These are phyloP conservation scores for Limnanthes douglasii DNA, from an alignment of 345 rosid species.

Conservation along the genomic window DNA sequence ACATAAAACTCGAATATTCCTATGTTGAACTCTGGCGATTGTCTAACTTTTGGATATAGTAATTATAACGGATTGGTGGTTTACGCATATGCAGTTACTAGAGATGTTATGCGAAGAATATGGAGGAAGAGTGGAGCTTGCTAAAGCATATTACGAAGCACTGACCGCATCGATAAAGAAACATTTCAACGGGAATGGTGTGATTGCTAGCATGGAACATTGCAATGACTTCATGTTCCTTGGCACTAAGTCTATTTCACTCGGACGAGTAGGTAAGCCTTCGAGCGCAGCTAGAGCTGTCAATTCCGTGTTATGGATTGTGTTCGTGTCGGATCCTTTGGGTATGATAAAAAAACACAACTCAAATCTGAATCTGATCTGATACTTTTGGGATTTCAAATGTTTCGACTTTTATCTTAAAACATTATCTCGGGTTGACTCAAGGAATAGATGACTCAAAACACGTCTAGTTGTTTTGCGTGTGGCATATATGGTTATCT, in stretches of 20 bases:
- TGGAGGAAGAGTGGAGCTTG: conserved; percentile 78
- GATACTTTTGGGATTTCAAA: too few species aligned
- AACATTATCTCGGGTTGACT: too few species aligned
- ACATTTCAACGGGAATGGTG: conserved; percentile 65
- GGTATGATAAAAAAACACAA: too few species aligned
- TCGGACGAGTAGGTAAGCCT: conserved; percentile 89
- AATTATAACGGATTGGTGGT: not conserved
- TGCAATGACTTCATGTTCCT: conserved; percentile 88
- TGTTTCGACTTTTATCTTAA: too few species aligned
- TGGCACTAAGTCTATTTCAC: conserved; percentile 64
- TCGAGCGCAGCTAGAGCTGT: too few species aligned
- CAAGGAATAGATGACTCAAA: too few species aligned
- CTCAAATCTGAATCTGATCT: too few species aligned
- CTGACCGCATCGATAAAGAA: conserved; percentile 43
- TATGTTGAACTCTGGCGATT: not conserved
- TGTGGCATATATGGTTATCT: too few species aligned
- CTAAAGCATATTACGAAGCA: conserved; percentile 52
- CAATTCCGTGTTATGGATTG: too few species aligned
- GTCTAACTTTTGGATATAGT: too few species aligned
- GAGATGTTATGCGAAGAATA: conserved; percentile 60
- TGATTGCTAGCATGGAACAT: conserved; percentile 84
- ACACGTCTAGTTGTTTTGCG: too few species aligned
- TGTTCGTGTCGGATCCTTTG: too few species aligned
- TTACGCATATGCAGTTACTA: conserved; percentile 22
- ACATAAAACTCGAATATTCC: not conserved